Evolutionary conservation across 2,329 filamentous ascomycete species (phyloP), one percentile per base, ranked within the genome.

Genomic region (Aspergillus sojae): DNA sequence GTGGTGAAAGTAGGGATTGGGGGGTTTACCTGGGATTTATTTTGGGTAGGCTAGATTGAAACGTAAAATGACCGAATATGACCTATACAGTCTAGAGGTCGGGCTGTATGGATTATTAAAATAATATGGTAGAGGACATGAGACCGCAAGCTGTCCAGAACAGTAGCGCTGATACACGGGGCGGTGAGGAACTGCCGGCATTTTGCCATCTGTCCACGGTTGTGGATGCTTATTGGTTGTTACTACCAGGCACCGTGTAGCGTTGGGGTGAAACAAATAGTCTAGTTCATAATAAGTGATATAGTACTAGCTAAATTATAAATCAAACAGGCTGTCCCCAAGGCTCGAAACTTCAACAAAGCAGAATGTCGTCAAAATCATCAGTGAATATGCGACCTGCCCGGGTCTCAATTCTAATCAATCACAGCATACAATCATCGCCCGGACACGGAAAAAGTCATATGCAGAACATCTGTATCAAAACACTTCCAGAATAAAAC

Each of bases 141-240:
- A 62, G 60, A 43, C 41, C 66, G 66, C 65, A 68, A 73, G 65
- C 62, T 74, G 72, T 70, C 72, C 71, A 69, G 58, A 71, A 62
- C 46, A 21, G 21, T 9, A 41, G 30, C 52, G 28, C 32, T 41
- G 7, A 19, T 41, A 52, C 16, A 16, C 36, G 62, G 64, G 68
- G 72, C 71, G 72, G 71, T 73, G 69, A 62, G 1, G 6, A 52
- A 34, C 28, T 32, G 28, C 26, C 48, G 48, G 48, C 48, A 52
- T 28, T 10, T 50, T 30, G 21, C 28, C 19, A 52, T 52, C 48
- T 52, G 48, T 52, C 48, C 28, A 10, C 16, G 10, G 9, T 28
- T 5, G 28, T 32, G 9, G 41, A 59, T 57, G 45, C 21, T 28
- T n/a, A 36, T 39, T 46, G 57, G 45, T 32, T 52, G 30, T 59